Base-by-base conservation (phyloP, 305 asterid species). In the Petunia hybrid region DNA sequence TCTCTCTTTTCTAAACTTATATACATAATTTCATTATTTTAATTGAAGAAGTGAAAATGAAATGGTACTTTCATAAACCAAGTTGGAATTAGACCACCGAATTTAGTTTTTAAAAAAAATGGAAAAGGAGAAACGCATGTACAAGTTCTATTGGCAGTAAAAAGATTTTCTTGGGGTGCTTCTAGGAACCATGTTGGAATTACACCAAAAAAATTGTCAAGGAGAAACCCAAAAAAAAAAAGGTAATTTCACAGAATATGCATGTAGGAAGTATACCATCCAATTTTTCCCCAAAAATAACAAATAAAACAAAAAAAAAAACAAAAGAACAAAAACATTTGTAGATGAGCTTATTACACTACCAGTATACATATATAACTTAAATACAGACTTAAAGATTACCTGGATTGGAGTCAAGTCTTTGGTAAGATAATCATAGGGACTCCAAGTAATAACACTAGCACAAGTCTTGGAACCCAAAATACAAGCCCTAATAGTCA, bases 351-450 rank as follows among this genome's bases (percentile, higher is more conserved):
- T 22, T 22, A 22, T 22, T 22, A 22, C 31, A 22, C 31, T 22
- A 22, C 31, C 31, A 22, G 0, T 22, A 22, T 22, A 22, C 31
- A 22, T 22, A 22, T 22, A 22, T 22, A 22, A 22, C 31, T 22
- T 22, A 22, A 22, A 22, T 22, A 22, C 31, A 22, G 31, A 22
- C 31, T 22, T 22, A 56, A 46, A 62, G 13, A 68, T 45, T 83
- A 95, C 99, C 97, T 94, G 99, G 76, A 95, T 77, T 7, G 99
- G 98, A 65, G 97, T 84, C 96, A 96, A 78, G 57, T 92, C 91
- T 51, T 81, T 93, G 61, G 87, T 89, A 70, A 89, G 83, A 85
- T 94, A 96, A 86, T 96, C 98, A 80, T 80, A 69, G 8, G 98
- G 97, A 6, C 92, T 91, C 99, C 99, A 96, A 51, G 83, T 41